phyloP scores from a whole-genome alignment of 1,284 basidiomycete species.

The Ceratobasidium sp. region DNA sequence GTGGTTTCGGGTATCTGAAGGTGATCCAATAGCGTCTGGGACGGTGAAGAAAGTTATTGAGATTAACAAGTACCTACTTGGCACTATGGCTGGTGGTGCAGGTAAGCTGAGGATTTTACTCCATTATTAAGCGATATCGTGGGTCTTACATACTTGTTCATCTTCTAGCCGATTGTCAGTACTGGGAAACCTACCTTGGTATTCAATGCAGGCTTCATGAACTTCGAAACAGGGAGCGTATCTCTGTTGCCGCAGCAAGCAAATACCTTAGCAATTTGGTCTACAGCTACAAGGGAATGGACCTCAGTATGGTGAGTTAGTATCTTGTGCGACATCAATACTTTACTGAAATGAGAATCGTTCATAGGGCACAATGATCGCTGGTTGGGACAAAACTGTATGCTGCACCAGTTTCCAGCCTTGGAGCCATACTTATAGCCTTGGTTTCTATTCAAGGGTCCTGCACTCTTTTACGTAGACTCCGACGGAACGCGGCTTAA shows the following conservation, averaged over 20 bases:
- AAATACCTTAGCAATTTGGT: conserved; percentile 98
- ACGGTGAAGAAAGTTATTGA: conserved; percentile 99
- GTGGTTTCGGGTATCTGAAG: conserved; percentile 20
- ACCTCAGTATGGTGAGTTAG: conserved; percentile 85
- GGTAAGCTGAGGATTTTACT: conserved; percentile 58
- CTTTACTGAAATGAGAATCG: neutral
- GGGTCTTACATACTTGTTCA: neutral
- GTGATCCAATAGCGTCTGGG: conserved; percentile 70
- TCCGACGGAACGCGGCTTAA: conserved; percentile 95
- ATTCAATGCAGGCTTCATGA: conserved; percentile 98
- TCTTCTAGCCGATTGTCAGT: conserved; percentile 82
- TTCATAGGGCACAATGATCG: conserved; percentile 95
- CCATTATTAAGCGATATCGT: neutral
- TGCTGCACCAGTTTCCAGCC: conserved; percentile 47
- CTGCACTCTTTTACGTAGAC: conserved; percentile 98
- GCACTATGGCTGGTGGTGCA: conserved; percentile 99
- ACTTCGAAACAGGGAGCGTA: conserved; percentile 94
- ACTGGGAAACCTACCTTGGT: conserved; percentile 98
- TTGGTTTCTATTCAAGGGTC: conserved; percentile 62
- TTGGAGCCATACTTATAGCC: neutral
- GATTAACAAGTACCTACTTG: conserved; percentile 97
- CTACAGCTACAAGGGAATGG: conserved; percentile 99
- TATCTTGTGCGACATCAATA: neutral
- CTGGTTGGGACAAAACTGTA: conserved; percentile 99
- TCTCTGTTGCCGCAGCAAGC: conserved; percentile 96